These are phyloP conservation scores for Psilocybe cubensis DNA, from an alignment of 768 basidiomycete species.

Conservation along the genomic window DNA sequence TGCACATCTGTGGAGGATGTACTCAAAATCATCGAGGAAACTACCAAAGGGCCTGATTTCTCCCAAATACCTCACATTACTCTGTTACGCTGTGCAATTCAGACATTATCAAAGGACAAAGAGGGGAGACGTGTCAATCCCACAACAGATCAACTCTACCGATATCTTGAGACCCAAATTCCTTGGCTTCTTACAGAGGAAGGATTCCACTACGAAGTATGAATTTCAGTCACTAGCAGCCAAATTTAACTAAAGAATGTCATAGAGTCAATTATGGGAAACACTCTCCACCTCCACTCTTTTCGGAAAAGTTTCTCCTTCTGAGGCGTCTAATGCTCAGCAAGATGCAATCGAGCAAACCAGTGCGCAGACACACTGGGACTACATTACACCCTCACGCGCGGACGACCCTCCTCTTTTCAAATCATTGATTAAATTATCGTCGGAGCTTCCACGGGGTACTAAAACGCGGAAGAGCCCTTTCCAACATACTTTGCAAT, in stretches of 20 bases:
- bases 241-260: neutral
- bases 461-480: constrained; percentile 35
- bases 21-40: constrained; percentile 24
- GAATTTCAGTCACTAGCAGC: constrained; percentile 5
- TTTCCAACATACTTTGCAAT: constrained; percentile 65
- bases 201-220: constrained; percentile 59
- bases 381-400: constrained; percentile 37
- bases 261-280: constrained; percentile 60
- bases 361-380: constrained; percentile 37
- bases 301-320: constrained; percentile 44
- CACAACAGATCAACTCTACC: constrained; percentile 64
- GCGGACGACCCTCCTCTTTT: constrained; percentile 39
- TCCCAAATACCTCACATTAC: constrained; percentile 50
- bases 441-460: constrained; percentile 38
- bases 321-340: constrained; percentile 21
- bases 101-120: constrained; percentile 46
- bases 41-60: constrained; percentile 30
- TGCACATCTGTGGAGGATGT: constrained; percentile 52
- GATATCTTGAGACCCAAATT: constrained; percentile 56
- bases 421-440: constrained; percentile 38
- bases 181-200: constrained; percentile 59
- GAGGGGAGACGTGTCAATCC: constrained; percentile 39
- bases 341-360: constrained; percentile 10
- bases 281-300: constrained; percentile 55
- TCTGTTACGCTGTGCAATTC: constrained; percentile 65